Conservation (phyloP, 441 rosid genomes). For the Mallotus repandus region DNA sequence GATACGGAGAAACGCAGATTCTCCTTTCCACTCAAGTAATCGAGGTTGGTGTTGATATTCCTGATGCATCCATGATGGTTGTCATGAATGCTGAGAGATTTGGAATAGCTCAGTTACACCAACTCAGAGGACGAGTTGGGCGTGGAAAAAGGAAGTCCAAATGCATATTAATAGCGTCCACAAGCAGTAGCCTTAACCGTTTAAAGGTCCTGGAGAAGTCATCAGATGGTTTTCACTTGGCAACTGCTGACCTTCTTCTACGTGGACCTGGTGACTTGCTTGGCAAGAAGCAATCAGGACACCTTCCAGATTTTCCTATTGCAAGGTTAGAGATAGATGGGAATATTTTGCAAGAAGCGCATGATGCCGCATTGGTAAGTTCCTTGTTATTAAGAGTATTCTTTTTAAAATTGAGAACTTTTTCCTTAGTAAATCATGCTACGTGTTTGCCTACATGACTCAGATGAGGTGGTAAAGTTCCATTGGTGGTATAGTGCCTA, state of each 20-base stretch:
- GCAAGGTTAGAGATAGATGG: slow-evolving; percentile 88
- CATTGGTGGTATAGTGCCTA: background rate
- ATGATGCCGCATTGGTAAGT: slow-evolving; percentile 76
- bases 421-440: background rate
- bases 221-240: slow-evolving; percentile 82
- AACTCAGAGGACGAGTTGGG: slow-evolving; percentile 90
- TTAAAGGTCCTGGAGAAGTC: slow-evolving; percentile 77
- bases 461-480: background rate
- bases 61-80: slow-evolving; percentile 97
- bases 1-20: slow-evolving; percentile 77
- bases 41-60: slow-evolving; percentile 92
- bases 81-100: slow-evolving; percentile 97
- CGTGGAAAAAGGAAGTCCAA: slow-evolving; percentile 72
- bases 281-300: slow-evolving; percentile 93
- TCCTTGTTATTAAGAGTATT: background rate
- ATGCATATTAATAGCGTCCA: slow-evolving; percentile 63
- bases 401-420: background rate
- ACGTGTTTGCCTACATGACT: background rate
- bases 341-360: slow-evolving; percentile 82
- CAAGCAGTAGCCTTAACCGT: slow-evolving; percentile 53
- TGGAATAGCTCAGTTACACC: slow-evolving; percentile 93
- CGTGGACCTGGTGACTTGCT: slow-evolving; percentile 96
- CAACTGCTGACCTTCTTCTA: slow-evolving; percentile 78
- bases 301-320: slow-evolving; percentile 85
- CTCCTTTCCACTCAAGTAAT: slow-evolving; percentile 87